phyloP scores from a whole-genome alignment of 2,329 filamentous ascomycete species.

The Cladosporium sp. region DNA sequence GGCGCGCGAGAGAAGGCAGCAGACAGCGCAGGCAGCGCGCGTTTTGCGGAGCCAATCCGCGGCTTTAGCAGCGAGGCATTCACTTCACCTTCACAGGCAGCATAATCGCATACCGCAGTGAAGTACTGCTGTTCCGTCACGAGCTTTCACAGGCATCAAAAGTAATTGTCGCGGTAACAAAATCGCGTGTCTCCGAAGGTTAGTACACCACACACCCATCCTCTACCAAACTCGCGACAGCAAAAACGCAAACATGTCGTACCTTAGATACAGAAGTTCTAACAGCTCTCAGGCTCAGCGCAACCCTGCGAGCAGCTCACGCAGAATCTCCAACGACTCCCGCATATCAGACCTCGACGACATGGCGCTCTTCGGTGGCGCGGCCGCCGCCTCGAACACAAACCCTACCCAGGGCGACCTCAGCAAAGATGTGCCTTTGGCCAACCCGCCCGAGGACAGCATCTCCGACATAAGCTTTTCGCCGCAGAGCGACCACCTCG shows the following conservation, averaged over 20 bases:
- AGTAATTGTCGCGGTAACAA: neutral
- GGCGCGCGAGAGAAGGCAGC: slow-evolving; percentile 1
- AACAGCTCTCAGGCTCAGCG: slow-evolving; percentile 4
- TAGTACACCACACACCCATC: slow-evolving; percentile 3
- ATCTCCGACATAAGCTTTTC: slow-evolving; percentile 86
- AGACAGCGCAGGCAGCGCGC: too few relatives aligned
- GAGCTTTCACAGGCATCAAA: neutral
- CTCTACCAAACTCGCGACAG: slow-evolving; percentile 1
- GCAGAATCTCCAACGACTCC: neutral
- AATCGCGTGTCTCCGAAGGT: neutral
- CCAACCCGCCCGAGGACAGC: slow-evolving; percentile 76
- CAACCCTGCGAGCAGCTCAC: neutral
- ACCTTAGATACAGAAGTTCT: neutral
- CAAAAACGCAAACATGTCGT: slow-evolving; percentile 7
- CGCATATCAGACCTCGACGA: slow-evolving; percentile 17
- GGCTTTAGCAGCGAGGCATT: neutral
- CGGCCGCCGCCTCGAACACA: slow-evolving; percentile 46
- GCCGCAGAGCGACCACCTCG: slow-evolving; percentile 70
- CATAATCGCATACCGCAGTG: slow-evolving; percentile 1
- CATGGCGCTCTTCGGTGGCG: slow-evolving; percentile 61
- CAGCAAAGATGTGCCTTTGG: slow-evolving; percentile 78
- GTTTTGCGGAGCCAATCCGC: slow-evolving; percentile 6
- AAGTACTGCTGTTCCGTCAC: neutral
- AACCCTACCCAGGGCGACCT: slow-evolving; percentile 83
- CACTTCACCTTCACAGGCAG: slow-evolving; percentile 11